These are phyloP conservation scores for Saccharomycopsis sp. DNA, from an alignment of 805 yeast genomes.

Conservation along the genomic window DNA sequence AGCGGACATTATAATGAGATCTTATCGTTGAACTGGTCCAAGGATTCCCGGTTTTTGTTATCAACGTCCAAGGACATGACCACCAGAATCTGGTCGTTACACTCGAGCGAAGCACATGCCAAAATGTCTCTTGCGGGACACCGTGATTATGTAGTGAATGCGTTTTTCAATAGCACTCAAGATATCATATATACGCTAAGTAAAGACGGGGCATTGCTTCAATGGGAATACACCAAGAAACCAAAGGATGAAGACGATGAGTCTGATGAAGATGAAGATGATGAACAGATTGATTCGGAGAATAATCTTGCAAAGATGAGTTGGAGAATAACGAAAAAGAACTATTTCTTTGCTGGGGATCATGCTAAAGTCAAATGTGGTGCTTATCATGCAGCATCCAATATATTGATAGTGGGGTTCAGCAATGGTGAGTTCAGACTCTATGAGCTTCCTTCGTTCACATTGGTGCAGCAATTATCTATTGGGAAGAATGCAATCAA, in stretches of 20 bases:
- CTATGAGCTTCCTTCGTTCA: conserved; percentile 79
- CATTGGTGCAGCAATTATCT: conserved; percentile 74
- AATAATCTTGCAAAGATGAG: conserved; percentile 38
- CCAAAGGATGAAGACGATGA: conserved; percentile 43
- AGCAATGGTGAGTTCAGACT: conserved; percentile 84
- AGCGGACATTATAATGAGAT: conserved; percentile 91
- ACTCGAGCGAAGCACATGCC: conserved; percentile 59
- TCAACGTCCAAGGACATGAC: conserved; percentile 89
- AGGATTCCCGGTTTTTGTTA: conserved; percentile 80
- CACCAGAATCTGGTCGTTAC: conserved; percentile 73
- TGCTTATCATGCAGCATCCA: conserved; percentile 69
- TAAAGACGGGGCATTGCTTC: conserved; percentile 89
- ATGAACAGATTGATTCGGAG: conserved; percentile 30
- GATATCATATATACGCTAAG: conserved; percentile 87
- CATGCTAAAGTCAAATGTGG: conserved; percentile 67
- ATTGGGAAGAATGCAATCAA: conserved; percentile 90
- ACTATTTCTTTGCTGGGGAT: conserved; percentile 65
- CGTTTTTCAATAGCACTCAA: conserved; percentile 83
- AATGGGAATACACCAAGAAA: conserved; percentile 77
- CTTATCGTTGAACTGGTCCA: conserved; percentile 77
- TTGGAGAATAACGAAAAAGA: conserved; percentile 80
- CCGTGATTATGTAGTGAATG: conserved; percentile 78
- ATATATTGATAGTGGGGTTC: conserved; percentile 82
- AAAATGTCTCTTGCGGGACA: conserved; percentile 90
- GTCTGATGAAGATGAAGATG: conserved; percentile 37